A percentile compares a stretch with the other conserved stretches of the same genome.
phyloP scores from a whole-genome alignment of 108 stramenopile genomes.

The Conticribra guillardii region DNA sequence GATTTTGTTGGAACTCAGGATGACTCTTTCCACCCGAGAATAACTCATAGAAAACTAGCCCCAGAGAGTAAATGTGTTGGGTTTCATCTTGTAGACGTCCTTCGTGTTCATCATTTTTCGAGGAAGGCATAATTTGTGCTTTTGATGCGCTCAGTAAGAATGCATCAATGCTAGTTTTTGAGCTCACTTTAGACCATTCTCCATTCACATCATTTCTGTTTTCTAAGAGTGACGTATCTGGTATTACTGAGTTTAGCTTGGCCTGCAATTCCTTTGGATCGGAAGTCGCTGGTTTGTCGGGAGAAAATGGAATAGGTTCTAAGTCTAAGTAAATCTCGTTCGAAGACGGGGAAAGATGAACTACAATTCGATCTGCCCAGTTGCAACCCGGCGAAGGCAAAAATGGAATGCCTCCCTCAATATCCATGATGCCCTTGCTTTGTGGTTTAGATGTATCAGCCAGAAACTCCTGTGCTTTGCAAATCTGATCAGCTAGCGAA shows the following conservation, averaged over 20 bases:
- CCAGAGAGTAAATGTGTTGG: constrained; percentile 5
- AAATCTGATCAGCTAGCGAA: background rate
- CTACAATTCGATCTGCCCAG: background rate
- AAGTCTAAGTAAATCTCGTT: background rate
- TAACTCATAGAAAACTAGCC: constrained; percentile 8
- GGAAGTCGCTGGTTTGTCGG: background rate
- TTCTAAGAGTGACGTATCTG: too few species aligned
- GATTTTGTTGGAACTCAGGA: too few species aligned
- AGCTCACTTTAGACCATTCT: too few species aligned
- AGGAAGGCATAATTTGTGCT: background rate
- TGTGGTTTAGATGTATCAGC: background rate
- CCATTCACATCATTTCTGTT: too few species aligned
- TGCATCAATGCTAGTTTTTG: too few species aligned
- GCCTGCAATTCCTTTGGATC: background rate
- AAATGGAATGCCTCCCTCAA: background rate
- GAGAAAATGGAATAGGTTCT: too few species aligned
- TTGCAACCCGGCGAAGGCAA: background rate
- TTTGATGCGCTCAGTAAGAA: too few species aligned
- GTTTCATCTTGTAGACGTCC: background rate
- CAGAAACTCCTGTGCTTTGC: background rate
- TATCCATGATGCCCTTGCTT: too few species aligned
- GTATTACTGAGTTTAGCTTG: too few species aligned
- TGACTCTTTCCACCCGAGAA: constrained; percentile 10
- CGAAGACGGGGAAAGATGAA: background rate
- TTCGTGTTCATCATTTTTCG: background rate